Evolutionary conservation across 1,284 basidiomycete species (phyloP).

Genomic region (Sanghuangporus baumii): DNA sequence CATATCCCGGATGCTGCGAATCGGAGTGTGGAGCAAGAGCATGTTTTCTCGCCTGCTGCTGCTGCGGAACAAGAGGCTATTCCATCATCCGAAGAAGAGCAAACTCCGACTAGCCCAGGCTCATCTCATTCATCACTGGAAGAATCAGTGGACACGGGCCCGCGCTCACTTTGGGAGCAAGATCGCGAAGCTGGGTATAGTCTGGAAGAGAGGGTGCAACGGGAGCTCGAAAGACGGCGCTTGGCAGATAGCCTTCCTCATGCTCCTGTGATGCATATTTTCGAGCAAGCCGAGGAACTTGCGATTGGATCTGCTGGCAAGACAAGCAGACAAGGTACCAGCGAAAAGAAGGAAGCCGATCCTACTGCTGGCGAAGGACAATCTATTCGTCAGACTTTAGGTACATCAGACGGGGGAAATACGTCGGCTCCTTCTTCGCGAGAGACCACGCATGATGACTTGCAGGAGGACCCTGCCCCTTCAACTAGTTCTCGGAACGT

Average conservation of each 20-base stretch:
- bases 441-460: neutral
- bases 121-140: conserved; percentile 14
- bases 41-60: neutral
- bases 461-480: neutral
- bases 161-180: conserved; percentile 9
- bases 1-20: neutral
- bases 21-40: neutral
- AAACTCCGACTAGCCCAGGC: neutral
- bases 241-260: conserved; percentile 1
- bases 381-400: neutral
- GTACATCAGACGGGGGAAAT: neutral
- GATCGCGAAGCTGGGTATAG: conserved; percentile 13
- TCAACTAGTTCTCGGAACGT: neutral
- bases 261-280: neutral
- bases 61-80: neutral
- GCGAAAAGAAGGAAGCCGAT: neutral
- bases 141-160: neutral
- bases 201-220: conserved; percentile 11
- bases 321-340: neutral
- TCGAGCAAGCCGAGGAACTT: neutral
- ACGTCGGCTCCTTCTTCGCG: neutral
- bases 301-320: neutral
- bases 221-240: conserved; percentile 7
- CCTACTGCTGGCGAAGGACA: neutral
- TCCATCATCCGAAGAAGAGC: neutral